Evolutionary conservation across 2,329 filamentous ascomycete species (phyloP), one percentile per base, ranked within the genome.

Genomic region (Penicillium crustosum): DNA sequence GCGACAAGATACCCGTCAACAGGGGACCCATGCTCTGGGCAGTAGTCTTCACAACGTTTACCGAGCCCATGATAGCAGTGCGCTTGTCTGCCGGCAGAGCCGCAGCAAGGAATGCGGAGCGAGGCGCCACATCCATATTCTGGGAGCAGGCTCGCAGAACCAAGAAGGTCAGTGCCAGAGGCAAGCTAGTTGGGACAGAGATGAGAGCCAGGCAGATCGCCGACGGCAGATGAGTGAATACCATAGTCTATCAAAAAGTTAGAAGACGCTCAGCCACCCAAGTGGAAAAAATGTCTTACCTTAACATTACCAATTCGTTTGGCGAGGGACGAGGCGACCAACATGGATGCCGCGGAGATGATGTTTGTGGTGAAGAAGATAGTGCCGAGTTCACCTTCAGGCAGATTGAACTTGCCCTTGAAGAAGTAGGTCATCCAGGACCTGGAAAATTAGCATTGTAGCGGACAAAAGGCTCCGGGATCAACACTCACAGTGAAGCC

Each of bases 211-310:
- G 80, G 62, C 86, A 87, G 27, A 90, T 73, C 8, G 88, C 79
- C 0, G 87, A 89, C 0, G 89, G 89, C 0, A 91, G 77, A 64
- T 91, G 88, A 0, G 88, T 90, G 67, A 89, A 89, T 9, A 89
- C 87, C 88, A 91, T 91, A 1, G 88, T 90, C 78, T 86, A 60
- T 17, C n/a, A 19, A 5, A 55, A 6, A 9, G n/a, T 62, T 43
- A 60, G 63, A 58, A 52, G n/a, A 39, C n/a, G 36, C 36, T 51
- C 27, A 23, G n/a, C 60, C 5, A 3, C 53, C 52, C 15, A 8
- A 12, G 15, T 17, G n/a, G 12, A 60, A 23, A 21, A 60, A 58
- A 25, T 61, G 64, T 61, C 67, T 60, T 64, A 74, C 72, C 67
- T 78, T 78, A 35, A 85, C 77, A 41, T 81, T 77, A 17, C 83